Base-by-base conservation (phyloP, 2,329 filamentous ascomycete species). In the Alternaria atra region DNA sequence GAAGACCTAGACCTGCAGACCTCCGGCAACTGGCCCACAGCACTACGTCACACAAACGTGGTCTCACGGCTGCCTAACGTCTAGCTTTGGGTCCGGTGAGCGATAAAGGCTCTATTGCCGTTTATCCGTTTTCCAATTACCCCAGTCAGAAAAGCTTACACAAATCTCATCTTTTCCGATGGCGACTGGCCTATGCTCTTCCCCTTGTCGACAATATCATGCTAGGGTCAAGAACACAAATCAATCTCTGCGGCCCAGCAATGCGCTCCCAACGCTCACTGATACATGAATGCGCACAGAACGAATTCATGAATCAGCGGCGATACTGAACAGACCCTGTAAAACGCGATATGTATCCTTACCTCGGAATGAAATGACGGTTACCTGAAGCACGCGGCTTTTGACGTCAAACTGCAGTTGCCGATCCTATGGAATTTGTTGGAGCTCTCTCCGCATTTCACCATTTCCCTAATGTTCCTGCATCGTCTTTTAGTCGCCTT, bases 41-140 rank as follows among this genome's bases (percentile, higher is more conserved):
- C 15, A 57, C 53, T 47, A 60, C 58, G 58, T 60, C 58, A 60
- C 34, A 51, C 23, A 34, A 29, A 42, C 12, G 29, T 10, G 25
- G n/a, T 23, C 42, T 40, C 40, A 25, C 27, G 27, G 40, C 42
- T n/a, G 27, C 47, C 48, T 52, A 30, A 32, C 17, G 20, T 52
- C 40, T 47, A 60, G 53, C 47, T 32, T 40, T 15, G 32, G 20
- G 48, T 29, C 46, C 30, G 39, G 35, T 23, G 30, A 55, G 20
- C 13, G 27, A 29, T 15, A n/a, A 23, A 37, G 37, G 30, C 44
- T 48, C 17, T 20, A 15, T 35, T 60, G 44, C 44, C 57, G 44
- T 17, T 50, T 32, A 35, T 35, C 46, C 58, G 42, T 40, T 13
- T 37, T 35, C 40, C 40, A 13, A 15, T 17, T 40, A 30, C 53